These are phyloP conservation scores for Phytophthora podocarpi DNA, from an alignment of 352 stramenopile genomes.

Conservation along the genomic window DNA sequence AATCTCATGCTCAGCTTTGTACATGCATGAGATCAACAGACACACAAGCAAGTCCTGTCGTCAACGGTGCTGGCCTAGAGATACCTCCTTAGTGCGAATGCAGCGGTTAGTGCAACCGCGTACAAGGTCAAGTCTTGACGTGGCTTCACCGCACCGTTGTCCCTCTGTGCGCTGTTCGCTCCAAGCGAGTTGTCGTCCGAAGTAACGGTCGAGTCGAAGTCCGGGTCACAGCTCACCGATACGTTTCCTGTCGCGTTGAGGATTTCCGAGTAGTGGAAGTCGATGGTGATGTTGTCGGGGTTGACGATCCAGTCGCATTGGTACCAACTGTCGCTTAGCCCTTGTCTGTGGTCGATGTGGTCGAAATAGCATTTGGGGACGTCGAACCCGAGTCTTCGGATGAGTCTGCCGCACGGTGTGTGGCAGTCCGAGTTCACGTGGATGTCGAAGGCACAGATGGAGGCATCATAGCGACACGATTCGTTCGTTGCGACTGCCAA, in stretches of 20 bases:
- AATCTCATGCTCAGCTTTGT: too few species aligned
- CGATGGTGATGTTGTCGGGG: slow-evolving; percentile 14
- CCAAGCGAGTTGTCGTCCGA: background rate
- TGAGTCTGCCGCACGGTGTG: slow-evolving; percentile 5
- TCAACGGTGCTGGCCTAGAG: too few species aligned
- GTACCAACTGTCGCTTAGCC: background rate
- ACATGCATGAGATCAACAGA: too few species aligned
- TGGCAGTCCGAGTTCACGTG: slow-evolving; percentile 12
- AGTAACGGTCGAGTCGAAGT: slow-evolving; percentile 17
- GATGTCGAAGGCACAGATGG: slow-evolving; percentile 17
- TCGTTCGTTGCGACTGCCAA: slow-evolving; percentile 12
- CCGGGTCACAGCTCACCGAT: background rate
- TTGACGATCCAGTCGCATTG: slow-evolving; percentile 21
- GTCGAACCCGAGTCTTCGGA: slow-evolving; percentile 1
- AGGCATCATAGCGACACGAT: slow-evolving; percentile 12
- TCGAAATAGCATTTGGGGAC: slow-evolving; percentile 17
- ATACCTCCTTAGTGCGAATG: background rate
- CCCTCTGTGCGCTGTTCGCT: background rate
- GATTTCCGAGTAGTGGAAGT: slow-evolving; percentile 12
- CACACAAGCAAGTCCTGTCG: too few species aligned
- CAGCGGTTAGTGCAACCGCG: background rate
- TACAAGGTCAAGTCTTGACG: background rate
- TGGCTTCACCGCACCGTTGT: background rate
- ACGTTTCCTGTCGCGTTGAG: slow-evolving; percentile 9
- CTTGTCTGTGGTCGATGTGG: slow-evolving; percentile 3